phyloP scores from a whole-genome alignment of 371 early-diverging fungal species.

The Apophysomyces ossiformis region DNA sequence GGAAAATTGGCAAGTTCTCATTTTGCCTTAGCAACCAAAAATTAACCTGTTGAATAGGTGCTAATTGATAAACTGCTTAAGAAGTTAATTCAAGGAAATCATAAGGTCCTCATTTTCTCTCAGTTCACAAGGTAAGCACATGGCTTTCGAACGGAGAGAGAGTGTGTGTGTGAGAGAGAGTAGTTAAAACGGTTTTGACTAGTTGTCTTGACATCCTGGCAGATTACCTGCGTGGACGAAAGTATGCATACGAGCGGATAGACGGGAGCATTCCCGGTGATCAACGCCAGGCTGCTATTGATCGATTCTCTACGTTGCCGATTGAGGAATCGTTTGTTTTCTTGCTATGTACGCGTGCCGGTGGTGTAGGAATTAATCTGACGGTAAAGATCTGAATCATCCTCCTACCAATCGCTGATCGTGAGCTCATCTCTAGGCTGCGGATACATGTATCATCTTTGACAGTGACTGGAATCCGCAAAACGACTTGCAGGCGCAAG shows the following conservation, averaged over 20 bases:
- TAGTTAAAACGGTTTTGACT: neutral
- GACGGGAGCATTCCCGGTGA: conserved; percentile 91
- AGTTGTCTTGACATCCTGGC: conserved; percentile 78
- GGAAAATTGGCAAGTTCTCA: conserved; percentile 73
- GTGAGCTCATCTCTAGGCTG: conserved; percentile 49
- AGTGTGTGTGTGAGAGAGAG: too few relatives aligned
- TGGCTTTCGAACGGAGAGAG: too few relatives aligned
- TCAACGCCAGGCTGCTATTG: conserved; percentile 90
- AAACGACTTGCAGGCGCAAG: conserved; percentile 95
- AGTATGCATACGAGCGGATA: conserved; percentile 84
- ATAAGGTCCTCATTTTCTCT: conserved; percentile 93
- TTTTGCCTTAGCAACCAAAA: conserved; percentile 8
- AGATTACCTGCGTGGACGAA: conserved; percentile 80
- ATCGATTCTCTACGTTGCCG: conserved; percentile 82
- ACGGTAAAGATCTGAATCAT: conserved; percentile 33
- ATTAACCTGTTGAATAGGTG: conserved; percentile 14
- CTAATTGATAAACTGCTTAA: conserved; percentile 85
- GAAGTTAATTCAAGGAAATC: conserved; percentile 78
- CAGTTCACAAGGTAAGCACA: conserved; percentile 80
- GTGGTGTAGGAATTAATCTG: conserved; percentile 94
- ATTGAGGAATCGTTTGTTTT: conserved; percentile 81
- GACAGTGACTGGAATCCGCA: conserved; percentile 98
- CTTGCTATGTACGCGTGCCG: conserved; percentile 85
- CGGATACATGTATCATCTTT: conserved; percentile 93
- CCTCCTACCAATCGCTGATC: conserved; percentile 55